These are phyloP conservation scores for Kodamaea leandrae DNA, from an alignment of 805 yeast genomes.

Conservation along the genomic window DNA sequence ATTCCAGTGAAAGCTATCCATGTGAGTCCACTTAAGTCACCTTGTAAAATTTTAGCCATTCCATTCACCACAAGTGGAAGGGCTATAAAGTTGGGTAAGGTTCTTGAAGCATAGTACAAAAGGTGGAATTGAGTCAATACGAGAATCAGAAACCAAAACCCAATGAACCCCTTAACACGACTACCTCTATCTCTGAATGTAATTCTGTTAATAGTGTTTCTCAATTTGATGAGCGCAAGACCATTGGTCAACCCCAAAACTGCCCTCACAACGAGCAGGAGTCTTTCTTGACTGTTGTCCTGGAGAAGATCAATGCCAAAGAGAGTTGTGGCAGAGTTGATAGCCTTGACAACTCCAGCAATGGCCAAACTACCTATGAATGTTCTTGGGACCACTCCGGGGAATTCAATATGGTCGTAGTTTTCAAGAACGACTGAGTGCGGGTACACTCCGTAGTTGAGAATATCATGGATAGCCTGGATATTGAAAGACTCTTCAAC, in stretches of 20 bases:
- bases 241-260: conserved; percentile 64
- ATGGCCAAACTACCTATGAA: conserved; percentile 69
- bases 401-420: conserved; percentile 76
- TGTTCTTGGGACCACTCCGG: conserved; percentile 88
- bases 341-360: conserved; percentile 45
- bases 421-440: conserved; percentile 27
- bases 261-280: conserved; percentile 52
- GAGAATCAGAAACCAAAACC: conserved; percentile 60
- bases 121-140: conserved; percentile 73
- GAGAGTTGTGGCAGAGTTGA: conserved; percentile 13
- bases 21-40: conserved; percentile 46
- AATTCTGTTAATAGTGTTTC: conserved; percentile 32
- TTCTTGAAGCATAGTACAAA: conserved; percentile 74
- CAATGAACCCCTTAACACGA: conserved; percentile 26
- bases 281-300: conserved; percentile 27
- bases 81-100: conserved; percentile 84
- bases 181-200: conserved; percentile 20
- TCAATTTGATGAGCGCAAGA: conserved; percentile 48
- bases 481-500: conserved; percentile 92
- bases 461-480: conserved; percentile 83
- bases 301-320: conserved; percentile 22
- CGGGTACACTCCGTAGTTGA: conserved; percentile 55
- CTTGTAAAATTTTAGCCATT: conserved; percentile 48
- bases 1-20: conserved; percentile 61
- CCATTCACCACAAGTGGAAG: conserved; percentile 68